phyloP scores from a whole-genome alignment of 1,284 basidiomycete genomes.

The Ganoderma resinaceum region DNA sequence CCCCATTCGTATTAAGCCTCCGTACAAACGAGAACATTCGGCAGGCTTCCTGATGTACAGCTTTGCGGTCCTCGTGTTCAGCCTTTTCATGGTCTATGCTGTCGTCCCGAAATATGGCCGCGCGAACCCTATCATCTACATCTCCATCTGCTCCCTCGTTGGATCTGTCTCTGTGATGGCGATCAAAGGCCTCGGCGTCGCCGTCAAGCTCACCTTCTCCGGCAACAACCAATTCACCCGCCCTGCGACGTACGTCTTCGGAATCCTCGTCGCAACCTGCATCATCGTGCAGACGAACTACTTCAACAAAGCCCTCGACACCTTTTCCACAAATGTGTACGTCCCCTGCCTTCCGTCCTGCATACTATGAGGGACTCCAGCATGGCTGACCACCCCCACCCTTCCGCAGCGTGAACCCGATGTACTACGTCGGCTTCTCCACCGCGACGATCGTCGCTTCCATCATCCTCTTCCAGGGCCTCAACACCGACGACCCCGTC shows the following conservation, averaged over 20 bases:
- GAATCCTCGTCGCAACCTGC: constrained; percentile 82
- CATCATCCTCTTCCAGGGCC: constrained; percentile 95
- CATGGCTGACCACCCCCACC: neutral
- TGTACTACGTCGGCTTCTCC: constrained; percentile 99
- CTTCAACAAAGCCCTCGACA: constrained; percentile 98
- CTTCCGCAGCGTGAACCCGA: constrained; percentile 89
- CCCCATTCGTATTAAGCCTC: neutral
- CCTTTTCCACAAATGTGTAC: constrained; percentile 97
- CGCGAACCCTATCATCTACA: constrained; percentile 90
- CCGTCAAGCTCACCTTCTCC: constrained; percentile 92
- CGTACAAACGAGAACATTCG: neutral
- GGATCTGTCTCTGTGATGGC: constrained; percentile 93
- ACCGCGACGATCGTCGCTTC: constrained; percentile 95
- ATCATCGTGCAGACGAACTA: constrained; percentile 99
- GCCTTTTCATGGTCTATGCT: constrained; percentile 87
- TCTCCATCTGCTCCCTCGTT: constrained; percentile 92
- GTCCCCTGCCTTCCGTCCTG: constrained; percentile 41
- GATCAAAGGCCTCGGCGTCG: constrained; percentile 96
- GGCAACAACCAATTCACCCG: constrained; percentile 98
- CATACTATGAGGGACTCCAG: neutral
- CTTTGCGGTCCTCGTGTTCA: constrained; percentile 83
- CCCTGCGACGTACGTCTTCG: constrained; percentile 95
- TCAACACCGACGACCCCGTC: constrained; percentile 88
- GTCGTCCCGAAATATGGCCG: constrained; percentile 91
- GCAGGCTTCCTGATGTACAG: constrained; percentile 91